phyloP scores from a whole-genome alignment of 768 basidiomycete genomes.

The Auricularia sp. region DNA sequence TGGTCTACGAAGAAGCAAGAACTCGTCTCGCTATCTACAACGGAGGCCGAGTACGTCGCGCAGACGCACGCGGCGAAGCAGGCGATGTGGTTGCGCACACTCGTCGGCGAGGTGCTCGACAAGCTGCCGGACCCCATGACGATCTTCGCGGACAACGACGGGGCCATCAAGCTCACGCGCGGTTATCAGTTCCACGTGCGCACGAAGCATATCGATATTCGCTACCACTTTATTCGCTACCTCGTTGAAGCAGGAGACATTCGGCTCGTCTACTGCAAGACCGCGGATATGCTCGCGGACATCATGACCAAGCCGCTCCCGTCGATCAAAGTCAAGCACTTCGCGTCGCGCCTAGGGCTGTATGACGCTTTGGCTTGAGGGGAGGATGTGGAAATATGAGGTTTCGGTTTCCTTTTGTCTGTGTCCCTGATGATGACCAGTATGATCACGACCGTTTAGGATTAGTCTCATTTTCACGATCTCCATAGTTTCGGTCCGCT shows the following conservation, averaged over 20 bases:
- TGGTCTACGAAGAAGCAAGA: constrained; percentile 26
- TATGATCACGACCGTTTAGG: no score
- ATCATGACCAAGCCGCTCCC: constrained; percentile 31
- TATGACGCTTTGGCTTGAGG: constrained; percentile 5
- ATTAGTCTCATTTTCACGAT: no score
- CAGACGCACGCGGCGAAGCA: constrained; percentile 19
- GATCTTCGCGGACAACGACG: constrained; percentile 16
- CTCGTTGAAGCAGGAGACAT: constrained; percentile 13
- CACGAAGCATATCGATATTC: neutral
- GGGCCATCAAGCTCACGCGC: constrained; percentile 11
- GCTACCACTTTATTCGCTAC: constrained; percentile 18
- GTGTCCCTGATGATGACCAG: no score
- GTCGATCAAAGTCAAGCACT: constrained; percentile 3
- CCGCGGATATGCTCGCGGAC: constrained; percentile 28
- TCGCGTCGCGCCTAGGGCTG: constrained; percentile 3
- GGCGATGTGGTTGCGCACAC: constrained; percentile 12
- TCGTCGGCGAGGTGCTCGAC: neutral
- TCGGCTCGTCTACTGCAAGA: constrained; percentile 21
- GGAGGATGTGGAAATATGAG: constrained; percentile 5
- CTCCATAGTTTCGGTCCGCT: no score
- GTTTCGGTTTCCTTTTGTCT: no score
- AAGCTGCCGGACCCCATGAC: constrained; percentile 5
- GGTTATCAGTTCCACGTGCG: constrained; percentile 9
- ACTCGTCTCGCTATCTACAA: constrained; percentile 26
- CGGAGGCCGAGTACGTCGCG: constrained; percentile 32